Conservation (phyloP, 371 early-diverging fungal species). For the Mucor sp. region DNA sequence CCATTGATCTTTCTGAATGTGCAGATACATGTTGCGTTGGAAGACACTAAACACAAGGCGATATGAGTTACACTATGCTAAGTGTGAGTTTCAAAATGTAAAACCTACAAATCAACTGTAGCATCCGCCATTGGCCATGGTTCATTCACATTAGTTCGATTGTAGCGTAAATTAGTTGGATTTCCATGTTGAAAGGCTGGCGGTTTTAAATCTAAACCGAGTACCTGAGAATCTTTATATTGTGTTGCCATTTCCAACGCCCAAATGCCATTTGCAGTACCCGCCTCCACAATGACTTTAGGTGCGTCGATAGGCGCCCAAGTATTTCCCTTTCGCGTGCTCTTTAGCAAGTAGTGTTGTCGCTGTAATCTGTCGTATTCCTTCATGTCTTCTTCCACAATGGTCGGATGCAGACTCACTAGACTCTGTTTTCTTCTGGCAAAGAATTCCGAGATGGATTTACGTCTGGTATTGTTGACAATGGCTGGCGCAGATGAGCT, state of each 20-base stretch:
- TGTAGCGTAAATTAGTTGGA: slow-evolving; percentile 37
- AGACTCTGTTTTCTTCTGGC: slow-evolving; percentile 41
- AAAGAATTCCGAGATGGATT: slow-evolving; percentile 53
- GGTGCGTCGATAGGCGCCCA: slow-evolving; percentile 42
- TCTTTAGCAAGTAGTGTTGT: slow-evolving; percentile 51
- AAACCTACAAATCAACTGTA: slow-evolving; percentile 41
- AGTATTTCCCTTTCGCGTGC: slow-evolving; percentile 42
- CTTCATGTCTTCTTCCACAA: slow-evolving; percentile 37
- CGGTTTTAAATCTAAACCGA: slow-evolving; percentile 57
- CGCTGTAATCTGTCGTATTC: slow-evolving; percentile 50
- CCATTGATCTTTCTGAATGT: slow-evolving; percentile 42
- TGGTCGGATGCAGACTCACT: slow-evolving; percentile 19
- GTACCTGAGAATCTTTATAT: slow-evolving; percentile 44
- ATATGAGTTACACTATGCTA: background rate
- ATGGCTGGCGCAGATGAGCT: background rate
- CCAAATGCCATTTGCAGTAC: slow-evolving; percentile 60
- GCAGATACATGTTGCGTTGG: slow-evolving; percentile 40
- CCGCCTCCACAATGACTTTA: slow-evolving; percentile 52
- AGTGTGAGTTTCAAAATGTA: slow-evolving; percentile 1
- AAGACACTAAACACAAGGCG: slow-evolving; percentile 30
- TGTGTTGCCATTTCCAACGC: slow-evolving; percentile 64
- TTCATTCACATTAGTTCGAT: slow-evolving; percentile 34
- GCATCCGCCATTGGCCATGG: slow-evolving; percentile 39
- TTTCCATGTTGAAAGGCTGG: slow-evolving; percentile 37
- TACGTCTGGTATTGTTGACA: slow-evolving; percentile 25